Percentiles rank a stretch among this genome's conserved stretches.
These are phyloP conservation scores for Beauveria caledonica DNA, from an alignment of 2,329 filamentous ascomycete species.

Conservation along the genomic window DNA sequence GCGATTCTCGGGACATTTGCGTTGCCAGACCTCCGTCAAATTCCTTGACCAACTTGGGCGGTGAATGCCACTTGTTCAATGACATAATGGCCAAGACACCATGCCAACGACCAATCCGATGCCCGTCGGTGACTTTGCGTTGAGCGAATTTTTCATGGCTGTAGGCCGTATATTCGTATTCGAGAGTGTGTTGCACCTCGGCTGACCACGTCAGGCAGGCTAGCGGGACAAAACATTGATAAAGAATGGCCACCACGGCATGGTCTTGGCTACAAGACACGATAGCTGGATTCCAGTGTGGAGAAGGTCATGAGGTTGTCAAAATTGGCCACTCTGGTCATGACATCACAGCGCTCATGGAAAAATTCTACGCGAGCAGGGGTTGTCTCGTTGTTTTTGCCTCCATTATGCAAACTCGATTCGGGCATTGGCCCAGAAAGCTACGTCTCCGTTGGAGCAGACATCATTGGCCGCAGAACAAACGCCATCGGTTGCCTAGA, in stretches of 20 bases:
- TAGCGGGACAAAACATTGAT: slow-evolving; percentile 34
- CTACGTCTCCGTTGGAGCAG: background rate
- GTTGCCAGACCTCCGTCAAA: background rate
- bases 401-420: slow-evolving; percentile 49
- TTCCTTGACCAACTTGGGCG: background rate
- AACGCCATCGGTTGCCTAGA: slow-evolving; percentile 26
- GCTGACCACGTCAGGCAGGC: slow-evolving; percentile 24
- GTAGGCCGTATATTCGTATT: slow-evolving; percentile 24
- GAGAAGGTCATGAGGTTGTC: slow-evolving; percentile 33
- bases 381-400: slow-evolving; percentile 49
- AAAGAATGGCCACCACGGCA: slow-evolving; percentile 37
- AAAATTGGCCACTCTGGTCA: slow-evolving; percentile 37
- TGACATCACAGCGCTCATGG: slow-evolving; percentile 30
- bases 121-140: slow-evolving; percentile 25
- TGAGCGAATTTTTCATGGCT: slow-evolving; percentile 32
- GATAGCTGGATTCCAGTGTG: slow-evolving; percentile 32
- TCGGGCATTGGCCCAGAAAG: slow-evolving; percentile 37
- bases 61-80: background rate
- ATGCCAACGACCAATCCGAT: slow-evolving; percentile 18
- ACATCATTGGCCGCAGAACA: slow-evolving; percentile 29
- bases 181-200: too few relatives aligned
- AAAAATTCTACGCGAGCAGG: slow-evolving; percentile 43
- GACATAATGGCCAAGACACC: slow-evolving; percentile 9
- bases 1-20: background rate
- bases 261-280: slow-evolving; percentile 43